phyloP scores from a whole-genome alignment of 352 stramenopile genomes.

The Phytophthora agathidicida region DNA sequence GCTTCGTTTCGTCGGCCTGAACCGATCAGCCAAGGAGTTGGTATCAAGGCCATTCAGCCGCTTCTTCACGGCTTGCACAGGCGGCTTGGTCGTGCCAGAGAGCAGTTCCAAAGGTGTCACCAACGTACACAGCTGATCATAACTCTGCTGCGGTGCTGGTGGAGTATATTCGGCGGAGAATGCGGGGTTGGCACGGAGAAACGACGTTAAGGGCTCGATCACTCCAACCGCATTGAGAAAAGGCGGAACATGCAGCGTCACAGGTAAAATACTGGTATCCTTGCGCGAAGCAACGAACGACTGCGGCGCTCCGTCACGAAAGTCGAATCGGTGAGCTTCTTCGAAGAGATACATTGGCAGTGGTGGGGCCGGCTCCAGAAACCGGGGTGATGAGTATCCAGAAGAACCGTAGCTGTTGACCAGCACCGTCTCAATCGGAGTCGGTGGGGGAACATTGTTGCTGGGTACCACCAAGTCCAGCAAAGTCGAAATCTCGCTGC shows the following conservation, averaged over 20 bases:
- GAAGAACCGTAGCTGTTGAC: constrained; percentile 5
- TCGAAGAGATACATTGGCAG: neutral
- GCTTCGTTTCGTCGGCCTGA: constrained; percentile 71
- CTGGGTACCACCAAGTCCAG: constrained; percentile 34
- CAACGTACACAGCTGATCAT: neutral
- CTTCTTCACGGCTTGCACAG: neutral
- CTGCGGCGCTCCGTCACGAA: neutral
- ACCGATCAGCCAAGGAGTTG: constrained; percentile 62
- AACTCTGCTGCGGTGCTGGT: neutral
- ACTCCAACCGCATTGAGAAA: neutral
- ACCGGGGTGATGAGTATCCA: neutral
- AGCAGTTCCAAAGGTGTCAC: constrained; percentile 3
- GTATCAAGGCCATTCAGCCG: constrained; percentile 5
- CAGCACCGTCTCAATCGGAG: constrained; percentile 1
- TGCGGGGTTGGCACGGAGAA: neutral
- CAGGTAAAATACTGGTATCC: neutral
- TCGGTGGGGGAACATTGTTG: neutral
- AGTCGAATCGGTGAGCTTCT: neutral
- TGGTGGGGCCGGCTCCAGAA: neutral
- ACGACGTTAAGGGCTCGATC: neutral
- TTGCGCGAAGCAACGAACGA: neutral
- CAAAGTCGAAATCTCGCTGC: constrained; percentile 19
- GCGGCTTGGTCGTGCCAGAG: neutral
- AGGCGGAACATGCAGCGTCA: neutral
- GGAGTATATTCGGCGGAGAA: neutral